Percentiles rank a stretch among this genome's conserved stretches.
Conservation (phyloP, 2,329 filamentous ascomycete species). For the Penicillium palitans region DNA sequence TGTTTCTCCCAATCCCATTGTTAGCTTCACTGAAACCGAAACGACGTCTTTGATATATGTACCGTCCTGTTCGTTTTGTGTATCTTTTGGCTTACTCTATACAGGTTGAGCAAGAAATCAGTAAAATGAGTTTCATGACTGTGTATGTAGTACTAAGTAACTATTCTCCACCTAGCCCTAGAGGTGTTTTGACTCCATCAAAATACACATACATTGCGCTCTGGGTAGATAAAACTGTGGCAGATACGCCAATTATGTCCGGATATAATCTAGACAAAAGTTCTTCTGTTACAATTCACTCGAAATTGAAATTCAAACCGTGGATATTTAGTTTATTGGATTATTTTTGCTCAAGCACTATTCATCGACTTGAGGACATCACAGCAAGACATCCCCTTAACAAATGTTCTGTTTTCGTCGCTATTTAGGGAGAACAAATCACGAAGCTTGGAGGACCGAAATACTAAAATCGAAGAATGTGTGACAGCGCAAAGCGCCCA, state of each 20-base stretch:
- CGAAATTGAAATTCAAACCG: not conserved
- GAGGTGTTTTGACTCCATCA: not conserved
- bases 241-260: accelerated
- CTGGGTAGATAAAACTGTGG: not conserved
- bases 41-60: not conserved
- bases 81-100: not conserved
- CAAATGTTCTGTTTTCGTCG: not conserved
- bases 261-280: no score
- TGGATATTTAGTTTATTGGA: not conserved
- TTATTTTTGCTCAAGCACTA: not conserved
- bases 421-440: no score
- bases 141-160: not conserved
- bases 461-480: not conserved
- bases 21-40: not conserved
- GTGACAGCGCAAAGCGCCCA: not conserved
- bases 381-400: not conserved
- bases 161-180: not conserved
- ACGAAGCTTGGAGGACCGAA: not conserved
- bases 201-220: not conserved
- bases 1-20: not conserved
- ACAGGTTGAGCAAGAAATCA: not conserved
- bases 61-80: not conserved
- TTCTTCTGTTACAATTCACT: not conserved
- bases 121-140: not conserved
- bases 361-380: not conserved